A percentile compares a stretch with the other conserved stretches of the same genome.
These are phyloP conservation scores for Seminavis robusta DNA, from an alignment of 108 stramenopile species.

Conservation along the genomic window DNA sequence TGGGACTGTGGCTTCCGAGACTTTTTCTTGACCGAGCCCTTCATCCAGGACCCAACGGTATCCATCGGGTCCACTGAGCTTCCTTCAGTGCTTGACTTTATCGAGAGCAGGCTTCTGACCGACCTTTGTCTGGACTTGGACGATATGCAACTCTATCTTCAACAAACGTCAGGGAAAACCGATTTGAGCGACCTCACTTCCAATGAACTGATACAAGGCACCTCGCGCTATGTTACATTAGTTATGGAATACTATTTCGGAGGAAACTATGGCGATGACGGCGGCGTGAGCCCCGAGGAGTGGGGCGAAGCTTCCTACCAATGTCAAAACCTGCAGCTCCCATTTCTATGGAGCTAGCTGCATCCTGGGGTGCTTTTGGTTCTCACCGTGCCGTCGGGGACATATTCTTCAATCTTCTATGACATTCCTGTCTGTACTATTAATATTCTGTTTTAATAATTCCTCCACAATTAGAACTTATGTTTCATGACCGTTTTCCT, in stretches of 20 bases:
- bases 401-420: too few relatives aligned
- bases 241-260: conserved; percentile 23
- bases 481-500: too few relatives aligned
- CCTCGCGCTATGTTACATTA: neutral
- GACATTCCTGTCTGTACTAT: too few relatives aligned
- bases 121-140: conserved; percentile 25
- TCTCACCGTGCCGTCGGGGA: too few relatives aligned
- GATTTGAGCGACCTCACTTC: neutral
- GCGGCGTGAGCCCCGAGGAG: neutral
- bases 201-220: conserved; percentile 2
- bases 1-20: conserved; percentile 40
- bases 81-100: conserved; percentile 17
- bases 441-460: too few relatives aligned
- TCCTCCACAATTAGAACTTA: too few relatives aligned
- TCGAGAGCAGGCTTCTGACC: conserved; percentile 29
- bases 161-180: neutral
- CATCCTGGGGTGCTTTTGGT: too few relatives aligned
- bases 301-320: conserved; percentile 21
- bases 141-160: conserved; percentile 23
- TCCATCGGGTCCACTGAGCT: neutral
- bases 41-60: conserved; percentile 3
- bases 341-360: conserved; percentile 4
- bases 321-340: conserved; percentile 4
- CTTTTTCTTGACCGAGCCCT: conserved; percentile 18
- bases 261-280: neutral